Evolutionary conservation across 31 red algal species (phyloP), one percentile per base, ranked within the genome.

Genomic region (Endocladia muricata): DNA sequence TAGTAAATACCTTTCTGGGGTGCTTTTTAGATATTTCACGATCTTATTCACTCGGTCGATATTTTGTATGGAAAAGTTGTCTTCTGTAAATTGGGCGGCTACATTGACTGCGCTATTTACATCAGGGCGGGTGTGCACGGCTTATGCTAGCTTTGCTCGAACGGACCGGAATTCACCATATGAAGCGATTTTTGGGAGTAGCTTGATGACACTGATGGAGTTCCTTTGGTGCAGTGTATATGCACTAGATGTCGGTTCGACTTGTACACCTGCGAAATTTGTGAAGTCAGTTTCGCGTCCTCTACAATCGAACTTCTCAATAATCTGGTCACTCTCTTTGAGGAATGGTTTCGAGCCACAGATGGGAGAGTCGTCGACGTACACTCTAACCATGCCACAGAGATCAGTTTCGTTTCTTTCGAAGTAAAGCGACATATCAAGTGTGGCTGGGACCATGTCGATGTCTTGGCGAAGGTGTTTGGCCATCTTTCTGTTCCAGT

Each of bases 401-500:
- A 79, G 38, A 21, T 68, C 68, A 0, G 15, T 36, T 15, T 15
- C 23, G 17, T 36, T 37, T 21, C 0, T 32, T 33, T 79, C 68
- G 4, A 38, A 52, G 39, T 51, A 79, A 6, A 68, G 61, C 4
- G 0, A 0, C 5, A 68, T 67, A 36, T 67, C 0, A 0, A 29
- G 28, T 21, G 61, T 35, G 31, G 42, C 1, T 11, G 63, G 6
- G 3, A 52, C 29, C 64, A 81, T 67, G 17, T 32, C 28, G 15
- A 81, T 21, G 42, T 81, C 64, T 21, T 81, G 0, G n/a, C 70
- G 33, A 22, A 70, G 0, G n/a, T 70, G 4, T 22, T 34, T 23
- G 38, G 62, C 39, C 17, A 69, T 55, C 11, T 35, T 71, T 26
- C 0, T 29, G 37, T 81, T 35, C 61, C 77, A 81, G 42, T 68